Base-by-base conservation (phyloP, 805 yeast species). In the Barnettozyma vustinii region DNA sequence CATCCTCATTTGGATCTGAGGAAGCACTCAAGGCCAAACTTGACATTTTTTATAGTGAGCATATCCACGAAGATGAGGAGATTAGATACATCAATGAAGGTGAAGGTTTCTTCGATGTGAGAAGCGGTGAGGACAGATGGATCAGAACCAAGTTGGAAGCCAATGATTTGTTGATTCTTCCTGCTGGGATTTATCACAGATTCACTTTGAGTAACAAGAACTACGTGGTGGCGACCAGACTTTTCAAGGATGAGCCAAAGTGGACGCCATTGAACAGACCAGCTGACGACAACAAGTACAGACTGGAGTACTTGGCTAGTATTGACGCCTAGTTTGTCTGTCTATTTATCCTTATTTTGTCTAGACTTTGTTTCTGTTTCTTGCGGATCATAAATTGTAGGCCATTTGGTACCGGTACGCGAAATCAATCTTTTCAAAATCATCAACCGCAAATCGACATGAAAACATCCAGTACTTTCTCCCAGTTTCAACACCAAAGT, bases 51-150 rank as follows among this genome's bases (percentile, higher is more conserved):
- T 87, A 81, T 69, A 71, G 76, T 42, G 97, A 92, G 62, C 99
- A 92, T 66, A 73, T 89, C 47, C 99, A 92, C 64, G 98, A 92
- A 64, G 99, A 92, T 64, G 99, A 92, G 68, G 99, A 92, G 70
- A 92, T 92, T 63, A 74, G 99, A 56, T 92, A 90, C 68, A 80
- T 90, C 46, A 61, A 85, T 18, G 96, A 85, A 25, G 99, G 99
- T 10, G 85, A 81, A 48, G 98, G 99, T 0, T 92, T 77, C 67
- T 92, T 92, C 61, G 98, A 92, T 61, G 88, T 92, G 8, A 76
- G 96, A 56, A 84, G 80, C 59, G 61, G 70, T 26, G 61, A 75
- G 12, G 77, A 76, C 48, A 64, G 71, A 48, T 92, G 99, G 99
- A 75, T 92, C 48, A 78, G 98, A 51, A 75, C 84, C 49, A 76